These are phyloP conservation scores for Grosmannia huntii DNA, from an alignment of 2,329 filamentous ascomycete genomes.

Conservation along the genomic window DNA sequence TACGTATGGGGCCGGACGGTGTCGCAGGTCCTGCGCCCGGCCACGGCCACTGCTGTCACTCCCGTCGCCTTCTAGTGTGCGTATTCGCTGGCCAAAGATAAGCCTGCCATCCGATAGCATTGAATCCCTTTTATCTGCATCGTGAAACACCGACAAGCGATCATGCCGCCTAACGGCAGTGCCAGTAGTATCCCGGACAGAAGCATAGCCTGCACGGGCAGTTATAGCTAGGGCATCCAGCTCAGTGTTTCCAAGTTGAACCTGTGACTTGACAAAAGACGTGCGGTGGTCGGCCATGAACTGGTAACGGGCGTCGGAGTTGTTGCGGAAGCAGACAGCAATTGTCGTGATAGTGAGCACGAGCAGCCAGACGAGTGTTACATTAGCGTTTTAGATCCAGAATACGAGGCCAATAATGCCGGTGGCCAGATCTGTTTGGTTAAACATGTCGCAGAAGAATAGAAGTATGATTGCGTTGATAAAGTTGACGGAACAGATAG, in stretches of 20 bases:
- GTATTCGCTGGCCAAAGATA: neutral
- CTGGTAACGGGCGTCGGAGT: conserved; percentile 75
- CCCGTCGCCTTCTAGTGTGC: neutral
- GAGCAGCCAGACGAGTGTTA: conserved; percentile 61
- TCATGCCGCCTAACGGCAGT: too few species aligned
- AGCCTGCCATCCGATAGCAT: too few species aligned
- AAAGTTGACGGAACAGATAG: conserved; percentile 70
- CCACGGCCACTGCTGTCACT: neutral
- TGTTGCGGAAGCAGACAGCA: conserved; percentile 65
- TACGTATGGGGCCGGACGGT: neutral
- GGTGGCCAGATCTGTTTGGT: conserved; percentile 61
- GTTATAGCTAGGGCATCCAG: conserved; percentile 74
- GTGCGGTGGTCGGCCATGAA: conserved; percentile 79
- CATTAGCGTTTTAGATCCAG: conserved; percentile 67
- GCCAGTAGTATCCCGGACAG: neutral
- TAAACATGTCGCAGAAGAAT: conserved; percentile 70
- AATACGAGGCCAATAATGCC: conserved; percentile 74
- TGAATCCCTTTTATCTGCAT: too few species aligned
- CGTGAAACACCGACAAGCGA: too few species aligned
- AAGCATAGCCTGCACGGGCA: conserved; percentile 48
- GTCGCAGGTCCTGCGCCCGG: neutral
- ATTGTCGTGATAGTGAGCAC: conserved; percentile 55
- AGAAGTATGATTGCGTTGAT: conserved; percentile 68
- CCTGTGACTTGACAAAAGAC: conserved; percentile 84
- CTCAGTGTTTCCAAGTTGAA: conserved; percentile 59